Percentiles rank a stretch among this genome's conserved stretches.
Evolutionary conservation across 108 stramenopile species (phyloP).

Genomic region (Nitzschia putrida): DNA sequence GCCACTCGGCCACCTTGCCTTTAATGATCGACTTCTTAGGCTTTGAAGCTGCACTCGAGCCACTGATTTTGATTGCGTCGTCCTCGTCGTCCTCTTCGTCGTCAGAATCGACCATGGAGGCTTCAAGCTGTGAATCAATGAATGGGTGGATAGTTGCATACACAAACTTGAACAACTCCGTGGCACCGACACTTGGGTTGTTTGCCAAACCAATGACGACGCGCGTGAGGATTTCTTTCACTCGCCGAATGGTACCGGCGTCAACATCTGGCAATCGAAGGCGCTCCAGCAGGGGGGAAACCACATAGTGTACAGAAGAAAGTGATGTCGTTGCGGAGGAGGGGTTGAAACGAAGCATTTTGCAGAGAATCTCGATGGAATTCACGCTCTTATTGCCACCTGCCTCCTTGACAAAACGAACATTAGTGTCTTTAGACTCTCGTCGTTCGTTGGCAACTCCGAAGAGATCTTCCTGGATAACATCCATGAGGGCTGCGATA

Average conservation of each 20-base stretch:
- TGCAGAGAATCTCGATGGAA: slow-evolving; percentile 76
- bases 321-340: slow-evolving; percentile 40
- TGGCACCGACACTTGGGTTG: slow-evolving; percentile 79
- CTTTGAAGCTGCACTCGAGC: slow-evolving; percentile 16
- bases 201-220: slow-evolving; percentile 86
- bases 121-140: slow-evolving; percentile 26
- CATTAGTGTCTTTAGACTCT: slow-evolving; percentile 66
- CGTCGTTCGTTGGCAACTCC: slow-evolving; percentile 82
- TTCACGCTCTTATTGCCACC: slow-evolving; percentile 80
- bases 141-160: slow-evolving; percentile 80
- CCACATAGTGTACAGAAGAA: slow-evolving; percentile 71
- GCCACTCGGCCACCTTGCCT: slow-evolving; percentile 70
- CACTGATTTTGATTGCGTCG: slow-evolving; percentile 59
- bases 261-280: slow-evolving; percentile 57
- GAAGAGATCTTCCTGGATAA: slow-evolving; percentile 86
- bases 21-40: slow-evolving; percentile 4
- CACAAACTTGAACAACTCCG: slow-evolving; percentile 78
- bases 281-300: slow-evolving; percentile 74
- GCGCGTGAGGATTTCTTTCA: slow-evolving; percentile 82
- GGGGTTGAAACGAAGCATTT: slow-evolving; percentile 64
- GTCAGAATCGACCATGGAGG: slow-evolving; percentile 32
- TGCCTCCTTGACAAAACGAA: slow-evolving; percentile 87
- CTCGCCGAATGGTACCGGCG: slow-evolving; percentile 55
- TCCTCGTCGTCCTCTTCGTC: slow-evolving; percentile 50
- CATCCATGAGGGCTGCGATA: slow-evolving; percentile 81